Evolutionary conservation across 768 basidiomycete species (phyloP).

Genomic region (Lactarius evosmus): DNA sequence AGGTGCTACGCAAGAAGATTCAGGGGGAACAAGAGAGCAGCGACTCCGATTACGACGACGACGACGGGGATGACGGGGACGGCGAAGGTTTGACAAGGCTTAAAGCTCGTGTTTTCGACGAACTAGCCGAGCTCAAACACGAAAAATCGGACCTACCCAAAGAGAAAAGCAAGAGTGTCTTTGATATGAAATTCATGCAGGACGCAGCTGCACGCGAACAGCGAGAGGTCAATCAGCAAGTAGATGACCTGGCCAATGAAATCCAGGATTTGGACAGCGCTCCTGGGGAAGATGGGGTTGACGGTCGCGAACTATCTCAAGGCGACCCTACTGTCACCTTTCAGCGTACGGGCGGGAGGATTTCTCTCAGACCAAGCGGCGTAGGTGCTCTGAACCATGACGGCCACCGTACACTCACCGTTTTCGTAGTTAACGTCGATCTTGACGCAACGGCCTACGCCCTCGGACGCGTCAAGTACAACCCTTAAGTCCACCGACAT

Average conservation of each 20-base stretch:
- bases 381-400: conserved; percentile 11
- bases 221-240: conserved; percentile 53
- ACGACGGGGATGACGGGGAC: conserved; percentile 40
- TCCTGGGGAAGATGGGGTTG: conserved; percentile 32
- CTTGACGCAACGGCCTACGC: conserved; percentile 13
- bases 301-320: conserved; percentile 35
- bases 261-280: conserved; percentile 45
- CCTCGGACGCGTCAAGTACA: conserved; percentile 62
- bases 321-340: conserved; percentile 41
- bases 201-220: conserved; percentile 75
- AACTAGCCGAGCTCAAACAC: conserved; percentile 22
- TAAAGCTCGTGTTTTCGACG: conserved; percentile 30
- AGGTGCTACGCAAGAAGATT: conserved; percentile 75
- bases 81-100: conserved; percentile 55
- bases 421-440: conserved; percentile 18
- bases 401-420: conserved; percentile 3
- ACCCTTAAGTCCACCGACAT: conserved; percentile 61
- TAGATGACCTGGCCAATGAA: conserved; percentile 71
- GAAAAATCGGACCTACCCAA: conserved; percentile 21
- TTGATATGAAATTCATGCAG: conserved; percentile 99
- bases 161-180: conserved; percentile 61
- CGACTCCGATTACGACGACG: conserved; percentile 41
- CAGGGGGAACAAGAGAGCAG: conserved; percentile 54
- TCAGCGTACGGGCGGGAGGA: conserved; percentile 63
- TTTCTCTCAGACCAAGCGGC: conserved; percentile 55